Evolutionary conservation across 2,329 filamentous ascomycete genomes (phyloP).

Genomic region (Meredithiella fracta): DNA sequence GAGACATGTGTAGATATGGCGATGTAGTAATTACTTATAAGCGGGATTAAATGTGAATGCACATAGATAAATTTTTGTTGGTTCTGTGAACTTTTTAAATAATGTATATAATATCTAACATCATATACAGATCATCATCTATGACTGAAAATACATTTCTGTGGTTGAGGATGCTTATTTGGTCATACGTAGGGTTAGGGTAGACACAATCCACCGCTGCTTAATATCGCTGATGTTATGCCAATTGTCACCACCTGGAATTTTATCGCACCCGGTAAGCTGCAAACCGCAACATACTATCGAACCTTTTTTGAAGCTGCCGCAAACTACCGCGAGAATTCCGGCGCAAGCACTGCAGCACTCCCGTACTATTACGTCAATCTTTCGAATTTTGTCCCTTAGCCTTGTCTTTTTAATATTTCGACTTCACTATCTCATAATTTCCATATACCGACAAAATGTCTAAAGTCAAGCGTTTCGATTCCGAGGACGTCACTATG

Average conservation of each 20-base stretch:
- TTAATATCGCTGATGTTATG: not conserved
- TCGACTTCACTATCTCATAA: not conserved
- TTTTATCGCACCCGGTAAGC: not conserved
- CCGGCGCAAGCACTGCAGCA: not conserved
- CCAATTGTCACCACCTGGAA: not conserved
- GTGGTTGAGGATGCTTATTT: too few species aligned
- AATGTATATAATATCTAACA: too few species aligned
- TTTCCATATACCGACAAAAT: slow-evolving; percentile 1
- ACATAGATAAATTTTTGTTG: too few species aligned
- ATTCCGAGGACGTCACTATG: slow-evolving; percentile 25
- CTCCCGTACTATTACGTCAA: not conserved
- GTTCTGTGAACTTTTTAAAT: too few species aligned
- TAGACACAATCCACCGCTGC: not conserved
- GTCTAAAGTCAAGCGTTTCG: slow-evolving; percentile 9
- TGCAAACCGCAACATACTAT: not conserved
- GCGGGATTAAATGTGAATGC: too few species aligned
- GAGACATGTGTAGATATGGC: not conserved
- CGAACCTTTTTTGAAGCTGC: not conserved
- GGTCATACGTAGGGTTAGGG: slow-evolving; percentile 7
- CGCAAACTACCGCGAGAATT: not conserved
- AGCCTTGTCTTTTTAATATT: not conserved
- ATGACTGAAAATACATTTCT: too few species aligned
- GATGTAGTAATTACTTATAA: not conserved
- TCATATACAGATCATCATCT: too few species aligned
- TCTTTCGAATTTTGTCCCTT: too few species aligned